Evolutionary conservation across 768 basidiomycete genomes (phyloP).

Genomic region (Leccinellum rugosiceps): DNA sequence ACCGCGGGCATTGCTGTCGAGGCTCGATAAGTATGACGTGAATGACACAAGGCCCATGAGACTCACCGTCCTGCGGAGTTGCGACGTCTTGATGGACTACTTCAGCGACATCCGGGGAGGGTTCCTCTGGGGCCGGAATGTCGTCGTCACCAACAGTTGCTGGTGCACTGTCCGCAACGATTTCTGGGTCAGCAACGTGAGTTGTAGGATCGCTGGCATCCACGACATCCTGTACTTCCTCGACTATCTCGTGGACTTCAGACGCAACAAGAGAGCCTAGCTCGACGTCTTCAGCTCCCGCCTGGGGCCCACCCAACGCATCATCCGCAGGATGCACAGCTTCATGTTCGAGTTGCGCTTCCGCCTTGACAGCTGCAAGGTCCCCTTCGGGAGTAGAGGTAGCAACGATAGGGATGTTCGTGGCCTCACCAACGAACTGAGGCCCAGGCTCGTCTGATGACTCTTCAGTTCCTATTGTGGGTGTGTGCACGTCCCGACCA

Average conservation of each 20-base stretch:
- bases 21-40: background rate
- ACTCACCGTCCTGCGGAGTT: background rate
- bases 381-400: conserved; percentile 1
- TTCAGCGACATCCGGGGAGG: background rate
- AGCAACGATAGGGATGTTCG: background rate
- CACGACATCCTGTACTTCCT: background rate
- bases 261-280: background rate
- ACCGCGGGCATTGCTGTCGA: background rate
- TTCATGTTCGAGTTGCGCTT: background rate
- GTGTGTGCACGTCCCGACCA: background rate
- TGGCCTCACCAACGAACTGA: conserved; percentile 10
- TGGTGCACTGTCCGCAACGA: background rate
- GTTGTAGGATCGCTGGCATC: background rate
- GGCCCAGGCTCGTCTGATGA: conserved; percentile 1
- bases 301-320: background rate
- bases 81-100: background rate
- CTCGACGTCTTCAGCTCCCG: background rate
- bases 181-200: background rate
- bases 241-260: background rate
- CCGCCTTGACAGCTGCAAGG: background rate
- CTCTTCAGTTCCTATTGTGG: background rate
- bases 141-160: background rate
- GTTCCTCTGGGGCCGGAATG: background rate
- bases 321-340: background rate
- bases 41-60: background rate